Conservation (phyloP, 805 yeast species). For the Candida koratica region DNA sequence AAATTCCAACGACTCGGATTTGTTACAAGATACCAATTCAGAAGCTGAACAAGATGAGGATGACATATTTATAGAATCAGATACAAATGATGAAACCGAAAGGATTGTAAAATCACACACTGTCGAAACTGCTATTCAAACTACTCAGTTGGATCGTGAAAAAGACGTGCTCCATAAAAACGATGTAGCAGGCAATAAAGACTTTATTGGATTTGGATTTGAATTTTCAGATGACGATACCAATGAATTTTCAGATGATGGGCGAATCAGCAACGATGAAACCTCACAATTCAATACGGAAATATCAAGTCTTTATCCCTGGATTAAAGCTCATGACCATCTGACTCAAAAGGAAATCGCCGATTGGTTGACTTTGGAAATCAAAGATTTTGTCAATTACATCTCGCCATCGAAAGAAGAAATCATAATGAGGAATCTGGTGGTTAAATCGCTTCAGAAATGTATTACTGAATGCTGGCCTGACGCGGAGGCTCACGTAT, state of each 20-base stretch:
- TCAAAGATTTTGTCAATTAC: conserved; percentile 77
- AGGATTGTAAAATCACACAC: conserved; percentile 12
- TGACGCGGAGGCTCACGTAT: conserved; percentile 73
- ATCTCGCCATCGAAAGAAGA: conserved; percentile 81
- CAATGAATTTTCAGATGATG: conserved; percentile 28
- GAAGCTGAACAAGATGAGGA: conserved; percentile 18
- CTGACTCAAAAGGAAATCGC: conserved; percentile 72
- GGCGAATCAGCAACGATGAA: conserved; percentile 35
- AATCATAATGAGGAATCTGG: conserved; percentile 59
- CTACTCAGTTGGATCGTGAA: not conserved
- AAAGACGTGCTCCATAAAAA: conserved; percentile 17
- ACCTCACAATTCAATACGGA: conserved; percentile 22
- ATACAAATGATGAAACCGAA: conserved; percentile 18
- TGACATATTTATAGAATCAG: conserved; percentile 12
- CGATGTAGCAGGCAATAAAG: conserved; percentile 44
- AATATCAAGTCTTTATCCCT: conserved; percentile 49
- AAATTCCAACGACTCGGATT: conserved; percentile 5
- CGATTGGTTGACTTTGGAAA: conserved; percentile 84
- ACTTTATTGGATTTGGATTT: conserved; percentile 54
- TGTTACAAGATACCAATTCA: conserved; percentile 26
- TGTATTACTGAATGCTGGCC: conserved; percentile 63
- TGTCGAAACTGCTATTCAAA: conserved; percentile 1
- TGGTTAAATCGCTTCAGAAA: conserved; percentile 56
- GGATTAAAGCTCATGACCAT: conserved; percentile 78
- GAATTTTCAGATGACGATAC: conserved; percentile 39